These are phyloP conservation scores for Andrographis paniculata DNA, from an alignment of 305 asterid genomes.

Conservation along the genomic window DNA sequence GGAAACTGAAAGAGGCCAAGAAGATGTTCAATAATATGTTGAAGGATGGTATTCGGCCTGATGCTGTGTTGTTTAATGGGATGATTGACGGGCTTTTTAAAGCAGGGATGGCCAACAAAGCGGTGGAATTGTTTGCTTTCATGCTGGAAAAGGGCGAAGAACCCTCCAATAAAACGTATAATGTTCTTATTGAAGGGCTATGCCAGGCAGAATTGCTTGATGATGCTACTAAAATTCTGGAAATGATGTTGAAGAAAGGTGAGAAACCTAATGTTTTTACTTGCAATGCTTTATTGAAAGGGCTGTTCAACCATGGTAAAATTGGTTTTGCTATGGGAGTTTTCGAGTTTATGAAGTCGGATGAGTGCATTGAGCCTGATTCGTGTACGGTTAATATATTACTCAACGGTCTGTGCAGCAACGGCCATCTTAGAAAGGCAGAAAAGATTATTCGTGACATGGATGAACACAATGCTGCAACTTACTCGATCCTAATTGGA, in stretches of 20 bases:
- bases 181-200: conserved; percentile 42
- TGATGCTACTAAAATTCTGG: conserved; percentile 46
- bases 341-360: conserved; percentile 36
- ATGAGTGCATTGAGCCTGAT: conserved; percentile 33
- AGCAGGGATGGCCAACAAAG: conserved; percentile 38
- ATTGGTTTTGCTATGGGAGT: conserved; percentile 39
- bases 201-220: conserved; percentile 38
- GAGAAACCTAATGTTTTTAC: conserved; percentile 44
- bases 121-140: conserved; percentile 43
- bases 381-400: conserved; percentile 33
- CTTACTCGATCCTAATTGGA: conserved; percentile 37
- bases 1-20: conserved; percentile 43
- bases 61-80: conserved; percentile 40
- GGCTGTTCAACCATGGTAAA: conserved; percentile 44
- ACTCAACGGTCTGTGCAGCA: conserved; percentile 53
- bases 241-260: conserved; percentile 39
- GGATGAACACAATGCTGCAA: conserved; percentile 28
- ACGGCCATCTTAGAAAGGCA: conserved; percentile 41
- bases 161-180: conserved; percentile 38
- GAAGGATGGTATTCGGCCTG: conserved; percentile 44
- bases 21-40: conserved; percentile 45
- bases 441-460: conserved; percentile 35
- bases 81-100: conserved; percentile 44
- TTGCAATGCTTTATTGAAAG: conserved; percentile 37
- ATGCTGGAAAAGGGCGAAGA: conserved; percentile 50